Evolutionary conservation across 257 asterid genomes (phyloP).

Genomic region (Plantago major): DNA sequence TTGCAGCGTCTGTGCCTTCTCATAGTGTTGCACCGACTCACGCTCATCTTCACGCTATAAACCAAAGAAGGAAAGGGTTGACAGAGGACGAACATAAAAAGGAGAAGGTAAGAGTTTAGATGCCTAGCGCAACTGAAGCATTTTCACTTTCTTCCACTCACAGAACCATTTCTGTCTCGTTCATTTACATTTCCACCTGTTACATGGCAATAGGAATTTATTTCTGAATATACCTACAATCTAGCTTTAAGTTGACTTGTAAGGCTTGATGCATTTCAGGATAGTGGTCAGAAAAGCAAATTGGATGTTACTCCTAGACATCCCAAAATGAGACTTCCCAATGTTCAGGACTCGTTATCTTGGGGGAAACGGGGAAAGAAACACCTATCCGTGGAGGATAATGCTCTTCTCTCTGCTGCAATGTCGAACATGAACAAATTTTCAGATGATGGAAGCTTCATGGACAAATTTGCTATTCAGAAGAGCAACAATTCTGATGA

Average conservation of each 20-base stretch:
- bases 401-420: constrained; percentile 68
- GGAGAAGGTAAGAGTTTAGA: constrained; percentile 36
- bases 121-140: not conserved
- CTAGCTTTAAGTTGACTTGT: not conserved
- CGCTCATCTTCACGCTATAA: constrained; percentile 90
- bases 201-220: no score
- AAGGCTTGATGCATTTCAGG: constrained; percentile 21
- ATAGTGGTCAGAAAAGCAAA: constrained; percentile 24
- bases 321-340: constrained; percentile 81
- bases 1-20: constrained; percentile 89
- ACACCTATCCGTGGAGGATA: constrained; percentile 52
- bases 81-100: constrained; percentile 42
- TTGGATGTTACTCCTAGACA: constrained; percentile 35
- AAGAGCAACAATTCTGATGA: constrained; percentile 30
- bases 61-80: constrained; percentile 51
- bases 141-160: not conserved
- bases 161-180: not conserved
- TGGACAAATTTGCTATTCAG: constrained; percentile 38
- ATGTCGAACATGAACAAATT: constrained; percentile 66
- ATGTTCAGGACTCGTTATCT: constrained; percentile 60
- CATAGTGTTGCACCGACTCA: constrained; percentile 65
- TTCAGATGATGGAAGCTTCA: constrained; percentile 71
- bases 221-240: not conserved
- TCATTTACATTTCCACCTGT: not conserved
- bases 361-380: constrained; percentile 66